A percentile compares a stretch with the other conserved stretches of the same genome.
phyloP scores from a whole-genome alignment of 805 yeast genomes.

The Brettanomyces naardenensis region DNA sequence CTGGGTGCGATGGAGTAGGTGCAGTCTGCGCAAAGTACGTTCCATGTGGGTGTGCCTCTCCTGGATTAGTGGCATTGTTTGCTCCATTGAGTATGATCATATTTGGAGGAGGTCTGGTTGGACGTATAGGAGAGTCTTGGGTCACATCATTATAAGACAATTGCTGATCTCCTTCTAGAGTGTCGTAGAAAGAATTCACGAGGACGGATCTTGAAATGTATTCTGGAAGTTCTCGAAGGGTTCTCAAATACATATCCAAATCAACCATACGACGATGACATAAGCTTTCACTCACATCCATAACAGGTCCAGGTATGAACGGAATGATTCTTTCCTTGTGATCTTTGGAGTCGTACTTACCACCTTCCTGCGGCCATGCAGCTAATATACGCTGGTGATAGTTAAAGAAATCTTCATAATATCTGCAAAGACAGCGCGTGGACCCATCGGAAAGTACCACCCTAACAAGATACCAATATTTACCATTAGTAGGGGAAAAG shows the following conservation, averaged over 20 bases:
- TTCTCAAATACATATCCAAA: constrained; percentile 42
- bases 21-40: not conserved
- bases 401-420: constrained; percentile 93
- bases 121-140: constrained; percentile 18
- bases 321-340: constrained; percentile 81
- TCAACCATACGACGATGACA: constrained; percentile 48
- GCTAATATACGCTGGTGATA: constrained; percentile 79
- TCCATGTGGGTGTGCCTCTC: not conserved
- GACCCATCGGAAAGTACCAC: constrained; percentile 65
- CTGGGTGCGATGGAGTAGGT: too few relatives aligned
- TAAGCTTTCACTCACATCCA: constrained; percentile 74
- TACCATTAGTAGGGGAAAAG: constrained; percentile 72
- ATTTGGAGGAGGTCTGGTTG: constrained; percentile 24
- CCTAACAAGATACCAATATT: constrained; percentile 79
- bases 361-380: constrained; percentile 87
- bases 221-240: constrained; percentile 61
- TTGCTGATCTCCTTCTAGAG: constrained; percentile 59
- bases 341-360: constrained; percentile 62
- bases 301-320: constrained; percentile 91
- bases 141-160: constrained; percentile 12
- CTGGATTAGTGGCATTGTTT: constrained; percentile 19
- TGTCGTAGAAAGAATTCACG: constrained; percentile 64
- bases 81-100: constrained; percentile 25
- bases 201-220: constrained; percentile 65
- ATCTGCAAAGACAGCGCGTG: constrained; percentile 68